Base-by-base conservation (phyloP, 345 rosid species). In the Camelina laxa region DNA sequence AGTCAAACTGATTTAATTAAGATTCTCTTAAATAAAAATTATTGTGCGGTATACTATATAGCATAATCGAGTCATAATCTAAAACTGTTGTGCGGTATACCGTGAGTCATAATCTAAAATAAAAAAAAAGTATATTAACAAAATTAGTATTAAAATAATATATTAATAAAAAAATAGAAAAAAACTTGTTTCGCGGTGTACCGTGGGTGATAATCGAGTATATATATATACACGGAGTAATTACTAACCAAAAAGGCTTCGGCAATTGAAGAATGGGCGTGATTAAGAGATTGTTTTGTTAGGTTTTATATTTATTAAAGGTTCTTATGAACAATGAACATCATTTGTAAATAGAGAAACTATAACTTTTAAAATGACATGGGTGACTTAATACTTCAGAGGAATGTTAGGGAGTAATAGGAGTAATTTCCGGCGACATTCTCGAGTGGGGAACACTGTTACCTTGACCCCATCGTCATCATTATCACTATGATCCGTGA, bases 371-470 rank as follows among this genome's bases (percentile, higher is more conserved):
- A 39, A 39, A 38, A 50, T 38, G 35, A 53, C 17, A 62, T 41
- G 22, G 22, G 33, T 20, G 45, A 39, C 16, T 53, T 27, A 61
- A 63, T 42, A 17, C 42, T 10, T 36, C 4, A 27, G 62, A 53
- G 31, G 48, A 74, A 24, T 58, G 59, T 7, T 44, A 55, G 27
- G 69, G 42, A 73, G 17, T 44, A 38, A 1, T 36, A 53, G 17
- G 69, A 63, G 80, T 64, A 70, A 64, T 70, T 76, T 10, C 51
- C 65, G 75, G 80, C 70, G 70, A 76, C 80, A 76, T 62, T 69
- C 27, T 54, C 16, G 4, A 76, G 80, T 76, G 80, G 70, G 60
- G 65, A 38, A 44, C 51, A 76, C 16, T 69, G 66, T 76, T 69
- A 62, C 14, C 49, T 55, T 48, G 75, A 2, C 67, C 79, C 70